Base-by-base conservation (phyloP, 2,329 filamentous ascomycete species). In the Pseudogymnoascus sp. region DNA sequence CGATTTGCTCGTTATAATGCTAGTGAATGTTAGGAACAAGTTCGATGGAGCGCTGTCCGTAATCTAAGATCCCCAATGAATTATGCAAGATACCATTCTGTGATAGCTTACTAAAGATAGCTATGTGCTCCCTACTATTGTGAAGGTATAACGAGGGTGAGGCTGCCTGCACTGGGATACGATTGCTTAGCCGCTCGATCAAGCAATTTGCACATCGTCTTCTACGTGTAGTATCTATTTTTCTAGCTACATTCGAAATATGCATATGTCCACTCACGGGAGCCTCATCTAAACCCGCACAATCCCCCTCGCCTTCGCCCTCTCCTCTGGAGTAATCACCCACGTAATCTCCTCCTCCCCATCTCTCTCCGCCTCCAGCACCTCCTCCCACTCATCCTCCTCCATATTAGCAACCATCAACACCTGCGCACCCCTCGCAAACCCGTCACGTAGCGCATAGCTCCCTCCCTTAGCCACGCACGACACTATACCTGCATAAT, bases 361-460 rank as follows among this genome's bases (percentile, higher is more conserved):
- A 62, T 83, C 80, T 63, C 73, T 72, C 59, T 76, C 73, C 35
- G 75, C 76, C 37, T 78, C 80, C 33, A 79, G 76, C 42, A 93
- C 75, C 74, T 95, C 91, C 59, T 93, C 90, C 90, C 92, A 96
- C 76, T 97, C 93, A 64, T 97, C 93, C 35, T 95, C 90, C 73
- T 97, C 93, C 91, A 97, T 96, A 69, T 93, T 93, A 73, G 93
- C 86, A 14, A 96, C 85, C 80, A 96, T 85, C 64, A 89, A 85
- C 70, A 96, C 87, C 80, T 97, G 91, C 64, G 82, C 81, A 64
- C 89, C 90, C 70, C 87, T 85, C 29, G 82, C 81, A 77, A 97
- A 96, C 2, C 83, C 76, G 71, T 96, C 92, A 33, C 91, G 81
- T 37, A 95, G 82, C 1, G 84, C 84, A 72, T 96, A 97, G 70